phyloP scores from a whole-genome alignment of 805 yeast genomes.

The Gaillardinia entomophila region DNA sequence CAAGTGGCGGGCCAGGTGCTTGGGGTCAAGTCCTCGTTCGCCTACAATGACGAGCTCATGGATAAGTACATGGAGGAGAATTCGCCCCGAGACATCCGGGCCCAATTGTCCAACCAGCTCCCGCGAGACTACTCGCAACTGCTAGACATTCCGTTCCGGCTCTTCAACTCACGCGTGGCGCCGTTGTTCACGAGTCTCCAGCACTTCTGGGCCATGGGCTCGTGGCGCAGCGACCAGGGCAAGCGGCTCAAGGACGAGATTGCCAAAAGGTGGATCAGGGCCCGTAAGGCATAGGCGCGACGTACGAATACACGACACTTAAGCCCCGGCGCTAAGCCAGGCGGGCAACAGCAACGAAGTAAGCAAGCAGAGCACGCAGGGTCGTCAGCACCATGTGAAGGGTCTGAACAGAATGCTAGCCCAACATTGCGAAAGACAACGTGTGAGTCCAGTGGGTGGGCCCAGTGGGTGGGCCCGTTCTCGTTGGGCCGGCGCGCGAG shows the following conservation, averaged over 20 bases:
- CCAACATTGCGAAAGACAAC: too few species aligned
- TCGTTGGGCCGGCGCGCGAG: too few species aligned
- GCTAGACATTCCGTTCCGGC: conserved; percentile 15
- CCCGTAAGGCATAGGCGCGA: too few species aligned
- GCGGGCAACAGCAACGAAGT: too few species aligned
- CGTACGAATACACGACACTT: too few species aligned
- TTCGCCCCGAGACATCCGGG: conserved; percentile 6
- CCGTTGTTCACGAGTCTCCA: conserved; percentile 18
- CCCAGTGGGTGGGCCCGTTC: too few species aligned
- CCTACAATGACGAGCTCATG: neutral
- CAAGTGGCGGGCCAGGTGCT: neutral
- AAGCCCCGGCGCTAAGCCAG: too few species aligned
- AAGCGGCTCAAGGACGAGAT: conserved; percentile 45
- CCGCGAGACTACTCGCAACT: conserved; percentile 19
- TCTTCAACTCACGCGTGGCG: conserved; percentile 16
- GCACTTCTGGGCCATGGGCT: conserved; percentile 68
- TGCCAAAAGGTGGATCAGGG: conserved; percentile 51
- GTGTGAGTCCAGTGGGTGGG: too few species aligned
- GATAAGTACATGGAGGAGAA: conserved; percentile 6
- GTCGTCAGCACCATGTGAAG: too few species aligned
- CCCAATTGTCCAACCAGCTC: conserved; percentile 5
- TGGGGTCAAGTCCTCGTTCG: neutral
- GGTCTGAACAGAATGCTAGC: too few species aligned
- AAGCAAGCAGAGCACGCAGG: too few species aligned
- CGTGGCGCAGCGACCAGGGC: conserved; percentile 47